Base-by-base conservation (phyloP, 306 rosid species). In the Cicer judaicum region DNA sequence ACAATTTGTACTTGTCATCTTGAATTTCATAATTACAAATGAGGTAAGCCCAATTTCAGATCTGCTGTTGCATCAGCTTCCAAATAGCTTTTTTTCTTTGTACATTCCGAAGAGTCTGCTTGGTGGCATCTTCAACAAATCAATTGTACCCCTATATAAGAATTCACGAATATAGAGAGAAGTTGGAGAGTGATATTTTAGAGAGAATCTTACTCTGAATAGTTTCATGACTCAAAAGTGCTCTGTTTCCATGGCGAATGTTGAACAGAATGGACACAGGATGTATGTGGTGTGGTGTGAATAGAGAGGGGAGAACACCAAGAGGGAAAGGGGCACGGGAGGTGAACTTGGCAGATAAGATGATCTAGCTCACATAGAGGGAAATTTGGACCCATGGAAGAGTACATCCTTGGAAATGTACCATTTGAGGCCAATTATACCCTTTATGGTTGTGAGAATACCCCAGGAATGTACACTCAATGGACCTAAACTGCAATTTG, bases 51-150 rank as follows among this genome's bases (percentile, higher is more conserved):
- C 39, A 8, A n/a, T 49, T 46, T 34, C 7, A 49, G 48, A 29
- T 47, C n/a, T 68, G 61, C 61, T 68, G 46, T n/a, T 49, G 29
- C 74, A 14, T n/a, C 36, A 14, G 61, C 47, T 68, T 68, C 36
- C 15, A 5, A n/a, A 13, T 68, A 34, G 61, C 34, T 34, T 10
- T 44, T 44, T 29, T 29, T 29, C 36, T 29, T 3, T 29, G 36
- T 3, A 29, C 5, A 29, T 29, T 29, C 36, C 5, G 36, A 29
- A 29, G 36, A 29, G 36, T 29, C 36, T 29, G 36, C 36, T 4
- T 29, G 4, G 5, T 29, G 5, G 36, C 36, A 29, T 29, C 36
- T 29, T 29, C 36, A 29, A 29, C 36, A 3, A 29, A 29, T 5
- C 5, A 29, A 29, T 3, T 29, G 5, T 29, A 3, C 46, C 46